Percentiles rank a stretch among this genome's conserved stretches.
phyloP scores from a whole-genome alignment of 2,329 filamentous ascomycete genomes.

The Cladorrhinum sp. region DNA sequence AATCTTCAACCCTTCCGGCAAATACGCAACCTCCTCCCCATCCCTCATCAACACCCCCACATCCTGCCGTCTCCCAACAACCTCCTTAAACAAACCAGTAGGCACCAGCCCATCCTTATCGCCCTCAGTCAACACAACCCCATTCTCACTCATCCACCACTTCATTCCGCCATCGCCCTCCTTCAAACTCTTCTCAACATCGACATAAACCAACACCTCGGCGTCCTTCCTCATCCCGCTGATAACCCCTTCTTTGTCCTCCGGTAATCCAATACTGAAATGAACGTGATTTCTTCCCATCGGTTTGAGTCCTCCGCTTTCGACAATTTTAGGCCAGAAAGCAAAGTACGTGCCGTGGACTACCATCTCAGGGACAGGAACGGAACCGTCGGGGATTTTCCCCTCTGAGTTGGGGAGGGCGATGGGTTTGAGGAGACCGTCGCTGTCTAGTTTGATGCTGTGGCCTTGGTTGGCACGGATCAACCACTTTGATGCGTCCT shows the following conservation, averaged over 20 bases:
- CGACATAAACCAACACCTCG: slow-evolving; percentile 74
- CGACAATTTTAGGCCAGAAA: slow-evolving; percentile 72
- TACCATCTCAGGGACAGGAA: slow-evolving; percentile 58
- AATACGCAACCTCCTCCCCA: slow-evolving; percentile 59
- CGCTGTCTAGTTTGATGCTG: slow-evolving; percentile 72
- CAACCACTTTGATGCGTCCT: slow-evolving; percentile 65
- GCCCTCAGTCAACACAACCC: slow-evolving; percentile 66
- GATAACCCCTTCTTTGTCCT: slow-evolving; percentile 51
- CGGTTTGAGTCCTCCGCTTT: slow-evolving; percentile 70
- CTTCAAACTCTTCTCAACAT: slow-evolving; percentile 63
- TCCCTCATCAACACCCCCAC: slow-evolving; percentile 67
- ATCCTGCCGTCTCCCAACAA: slow-evolving; percentile 59
- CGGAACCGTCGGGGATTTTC: slow-evolving; percentile 10
- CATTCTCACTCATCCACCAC: slow-evolving; percentile 80
- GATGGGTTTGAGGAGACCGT: slow-evolving; percentile 67
- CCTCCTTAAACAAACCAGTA: slow-evolving; percentile 66
- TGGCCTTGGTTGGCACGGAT: slow-evolving; percentile 97
- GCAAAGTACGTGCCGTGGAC: slow-evolving; percentile 88
- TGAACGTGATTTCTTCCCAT: slow-evolving; percentile 91
- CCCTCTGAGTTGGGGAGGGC: slow-evolving; percentile 46
- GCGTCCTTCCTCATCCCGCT: slow-evolving; percentile 79
- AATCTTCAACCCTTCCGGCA: slow-evolving; percentile 58
- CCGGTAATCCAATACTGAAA: slow-evolving; percentile 72
- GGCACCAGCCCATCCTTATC: slow-evolving; percentile 58
- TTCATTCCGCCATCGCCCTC: slow-evolving; percentile 52